Percentiles rank a stretch among this genome's conserved stretches.
Evolutionary conservation across 2,329 filamentous ascomycete genomes (phyloP).

Genomic region (Ascochyta viciae-villosae): DNA sequence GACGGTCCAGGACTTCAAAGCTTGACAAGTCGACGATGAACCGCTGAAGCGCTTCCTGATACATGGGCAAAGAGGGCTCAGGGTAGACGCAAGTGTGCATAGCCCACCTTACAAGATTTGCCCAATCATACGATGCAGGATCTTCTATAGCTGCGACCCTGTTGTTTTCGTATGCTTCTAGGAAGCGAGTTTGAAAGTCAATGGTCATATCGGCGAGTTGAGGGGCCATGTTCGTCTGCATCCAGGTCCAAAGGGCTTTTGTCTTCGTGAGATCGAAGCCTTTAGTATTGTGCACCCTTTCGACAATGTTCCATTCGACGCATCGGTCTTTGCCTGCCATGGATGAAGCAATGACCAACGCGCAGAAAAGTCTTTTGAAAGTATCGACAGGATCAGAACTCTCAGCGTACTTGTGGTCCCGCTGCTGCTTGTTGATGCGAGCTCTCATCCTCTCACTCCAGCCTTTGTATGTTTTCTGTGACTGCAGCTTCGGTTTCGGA

Average conservation of each 20-base stretch:
- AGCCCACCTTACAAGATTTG: slow-evolving; percentile 70
- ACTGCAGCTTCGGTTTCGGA: slow-evolving; percentile 20
- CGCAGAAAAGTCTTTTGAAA: slow-evolving; percentile 43
- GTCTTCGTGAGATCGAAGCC: slow-evolving; percentile 43
- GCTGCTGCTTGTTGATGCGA: slow-evolving; percentile 18
- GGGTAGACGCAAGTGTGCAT: slow-evolving; percentile 53
- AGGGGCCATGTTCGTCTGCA: slow-evolving; percentile 40
- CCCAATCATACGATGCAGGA: slow-evolving; percentile 72
- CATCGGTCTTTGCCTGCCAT: slow-evolving; percentile 46
- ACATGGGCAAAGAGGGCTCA: slow-evolving; percentile 33
- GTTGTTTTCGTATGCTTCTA: slow-evolving; percentile 69
- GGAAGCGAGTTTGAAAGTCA: slow-evolving; percentile 70
- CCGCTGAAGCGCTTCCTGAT: slow-evolving; percentile 27
- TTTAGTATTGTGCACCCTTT: slow-evolving; percentile 48
- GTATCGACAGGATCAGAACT: slow-evolving; percentile 29
- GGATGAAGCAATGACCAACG: slow-evolving; percentile 40
- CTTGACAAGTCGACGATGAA: slow-evolving; percentile 39
- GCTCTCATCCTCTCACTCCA: slow-evolving; percentile 27
- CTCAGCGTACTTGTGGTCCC: slow-evolving; percentile 25
- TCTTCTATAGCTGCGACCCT: slow-evolving; percentile 68
- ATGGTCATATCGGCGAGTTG: slow-evolving; percentile 65
- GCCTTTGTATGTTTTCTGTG: slow-evolving; percentile 2
- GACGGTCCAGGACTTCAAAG: slow-evolving; percentile 33
- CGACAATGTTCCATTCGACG: slow-evolving; percentile 54
- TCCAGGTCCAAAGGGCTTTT: slow-evolving; percentile 50